A percentile compares a stretch with the other conserved stretches of the same genome.
Evolutionary conservation across 2,329 filamentous ascomycete species (phyloP).

Genomic region (Cryphonectria carpinicola): DNA sequence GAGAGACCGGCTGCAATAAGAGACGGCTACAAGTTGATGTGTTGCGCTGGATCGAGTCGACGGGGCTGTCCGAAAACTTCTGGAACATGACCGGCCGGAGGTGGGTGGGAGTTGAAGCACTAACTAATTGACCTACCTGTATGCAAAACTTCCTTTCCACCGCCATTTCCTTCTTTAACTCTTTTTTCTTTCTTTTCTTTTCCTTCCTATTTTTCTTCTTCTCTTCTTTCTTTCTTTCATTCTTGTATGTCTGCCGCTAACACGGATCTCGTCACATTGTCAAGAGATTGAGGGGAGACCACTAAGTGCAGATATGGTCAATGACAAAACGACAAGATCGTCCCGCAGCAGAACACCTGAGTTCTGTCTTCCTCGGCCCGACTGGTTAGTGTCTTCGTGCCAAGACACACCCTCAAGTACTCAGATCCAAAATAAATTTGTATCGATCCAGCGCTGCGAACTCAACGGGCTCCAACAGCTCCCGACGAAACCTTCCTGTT

Average conservation of each 20-base stretch:
- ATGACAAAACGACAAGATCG: background rate
- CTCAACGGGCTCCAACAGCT: background rate
- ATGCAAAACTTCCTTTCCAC: too few species aligned
- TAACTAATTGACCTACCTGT: too few species aligned
- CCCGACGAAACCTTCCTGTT: background rate
- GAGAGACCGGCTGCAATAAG: background rate
- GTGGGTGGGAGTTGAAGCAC: background rate
- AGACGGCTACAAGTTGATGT: background rate
- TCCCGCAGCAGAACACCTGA: background rate
- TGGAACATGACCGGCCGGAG: background rate
- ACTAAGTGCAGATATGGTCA: background rate
- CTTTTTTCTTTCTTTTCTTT: too few species aligned
- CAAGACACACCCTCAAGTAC: background rate
- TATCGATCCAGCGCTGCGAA: background rate
- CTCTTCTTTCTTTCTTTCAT: too few species aligned
- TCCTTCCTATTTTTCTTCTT: too few species aligned
- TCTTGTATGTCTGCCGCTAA: background rate
- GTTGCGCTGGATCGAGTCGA: background rate
- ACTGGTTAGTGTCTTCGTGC: background rate
- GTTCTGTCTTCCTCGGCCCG: background rate
- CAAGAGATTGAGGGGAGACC: background rate
- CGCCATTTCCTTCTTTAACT: too few species aligned
- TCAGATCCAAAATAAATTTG: background rate
- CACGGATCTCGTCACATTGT: background rate
- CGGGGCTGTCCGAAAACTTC: background rate